Evolutionary conservation across 2,329 filamentous ascomycete genomes (phyloP).

Genomic region (Microdochium bolleyi): DNA sequence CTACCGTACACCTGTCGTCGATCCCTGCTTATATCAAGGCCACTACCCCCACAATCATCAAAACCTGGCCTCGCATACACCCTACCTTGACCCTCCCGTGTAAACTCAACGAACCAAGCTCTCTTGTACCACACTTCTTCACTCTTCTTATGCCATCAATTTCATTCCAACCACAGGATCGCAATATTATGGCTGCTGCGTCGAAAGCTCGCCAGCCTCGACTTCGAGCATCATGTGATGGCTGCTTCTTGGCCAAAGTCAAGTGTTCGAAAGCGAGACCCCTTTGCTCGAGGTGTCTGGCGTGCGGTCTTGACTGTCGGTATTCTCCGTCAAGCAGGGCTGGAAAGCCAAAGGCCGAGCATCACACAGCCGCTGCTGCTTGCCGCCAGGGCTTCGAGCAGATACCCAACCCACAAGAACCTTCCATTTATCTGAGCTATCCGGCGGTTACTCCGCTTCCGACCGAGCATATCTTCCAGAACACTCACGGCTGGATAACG

Average conservation of each 20-base stretch:
- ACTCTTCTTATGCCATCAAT: background rate
- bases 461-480: conserved; percentile 23
- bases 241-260: conserved; percentile 47
- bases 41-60: background rate
- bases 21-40: background rate
- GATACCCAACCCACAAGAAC: background rate
- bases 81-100: background rate
- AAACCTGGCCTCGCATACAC: background rate
- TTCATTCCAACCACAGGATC: background rate
- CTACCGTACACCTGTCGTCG: no score
- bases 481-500: conserved; percentile 29
- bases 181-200: conserved; percentile 13
- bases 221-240: conserved; percentile 42
- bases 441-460: conserved; percentile 11
- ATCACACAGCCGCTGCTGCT: background rate
- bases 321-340: conserved; percentile 45
- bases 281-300: conserved; percentile 42
- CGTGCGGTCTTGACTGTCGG: conserved; percentile 38
- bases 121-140: background rate
- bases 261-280: conserved; percentile 47
- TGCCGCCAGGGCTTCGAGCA: background rate
- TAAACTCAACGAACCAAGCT: no score
- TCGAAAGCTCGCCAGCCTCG: conserved; percentile 29
- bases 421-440: conserved; percentile 19
- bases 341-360: conserved; percentile 36